A percentile compares a stretch with the other conserved stretches of the same genome.
phyloP scores from a whole-genome alignment of 2,329 filamentous ascomycete genomes.

The Ceratocystis diversiconidia region DNA sequence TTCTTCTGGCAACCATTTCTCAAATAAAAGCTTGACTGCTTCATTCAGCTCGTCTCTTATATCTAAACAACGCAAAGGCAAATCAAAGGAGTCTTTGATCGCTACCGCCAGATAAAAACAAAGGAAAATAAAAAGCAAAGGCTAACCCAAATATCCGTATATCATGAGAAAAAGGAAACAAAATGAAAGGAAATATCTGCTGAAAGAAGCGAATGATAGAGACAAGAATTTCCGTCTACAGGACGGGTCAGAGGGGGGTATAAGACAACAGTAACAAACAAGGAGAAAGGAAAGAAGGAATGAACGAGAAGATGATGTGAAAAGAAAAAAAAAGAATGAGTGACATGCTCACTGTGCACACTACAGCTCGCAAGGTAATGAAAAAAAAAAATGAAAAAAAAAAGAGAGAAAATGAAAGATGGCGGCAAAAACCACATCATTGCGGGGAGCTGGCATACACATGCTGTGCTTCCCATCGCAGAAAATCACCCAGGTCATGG shows the following conservation, averaged over 20 bases:
- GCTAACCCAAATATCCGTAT: conserved; percentile 6
- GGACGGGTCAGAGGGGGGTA: not conserved
- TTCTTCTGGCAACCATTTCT: too few species aligned
- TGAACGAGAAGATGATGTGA: conserved; percentile 11
- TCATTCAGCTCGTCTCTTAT: too few species aligned
- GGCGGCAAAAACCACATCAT: not conserved
- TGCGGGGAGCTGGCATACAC: conserved; percentile 27
- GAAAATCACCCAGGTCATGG: conserved; percentile 44
- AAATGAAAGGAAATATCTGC: not conserved
- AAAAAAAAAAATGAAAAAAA: conserved; percentile 1
- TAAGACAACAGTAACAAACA: conserved; percentile 15
- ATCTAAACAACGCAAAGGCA: too few species aligned
- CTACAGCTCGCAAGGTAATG: conserved; percentile 5
- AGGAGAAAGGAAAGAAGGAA: conserved; percentile 1
- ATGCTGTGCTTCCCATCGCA: conserved; percentile 43
- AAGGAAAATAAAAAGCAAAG: conserved; percentile 7
- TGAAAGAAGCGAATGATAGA: not conserved
- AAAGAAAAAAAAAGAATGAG: conserved; percentile 9
- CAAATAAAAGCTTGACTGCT: too few species aligned
- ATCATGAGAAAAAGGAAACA: conserved; percentile 12
- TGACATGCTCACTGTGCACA: too few species aligned
- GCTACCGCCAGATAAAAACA: not conserved
- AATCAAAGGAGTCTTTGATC: not conserved
- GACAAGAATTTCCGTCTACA: not conserved
- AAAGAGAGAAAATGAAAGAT: conserved; percentile 3